Percentiles rank a stretch among this genome's conserved stretches.
These are phyloP conservation scores for Coprinopsis strossmayeri DNA, from an alignment of 768 basidiomycete genomes.

Conservation along the genomic window DNA sequence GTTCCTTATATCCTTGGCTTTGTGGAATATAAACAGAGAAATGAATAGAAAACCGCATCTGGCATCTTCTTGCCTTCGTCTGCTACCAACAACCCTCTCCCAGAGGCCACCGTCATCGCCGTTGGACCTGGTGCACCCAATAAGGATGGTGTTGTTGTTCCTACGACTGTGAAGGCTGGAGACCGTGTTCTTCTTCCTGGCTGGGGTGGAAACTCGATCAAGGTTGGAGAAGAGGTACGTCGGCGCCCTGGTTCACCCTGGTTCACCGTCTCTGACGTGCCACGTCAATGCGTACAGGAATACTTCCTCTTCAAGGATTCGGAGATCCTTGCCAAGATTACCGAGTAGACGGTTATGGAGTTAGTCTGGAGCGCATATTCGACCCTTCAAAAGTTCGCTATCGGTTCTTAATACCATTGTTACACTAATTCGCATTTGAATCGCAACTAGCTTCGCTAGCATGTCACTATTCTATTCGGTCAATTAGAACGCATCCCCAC, in stretches of 20 bases:
- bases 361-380: not conserved
- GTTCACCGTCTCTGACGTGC: constrained; percentile 5
- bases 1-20: constrained; percentile 21
- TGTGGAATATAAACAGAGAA: not conserved
- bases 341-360: constrained; percentile 51
- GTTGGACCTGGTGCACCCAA: constrained; percentile 91
- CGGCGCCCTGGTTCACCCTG: not conserved
- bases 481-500: constrained; percentile 5
- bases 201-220: constrained; percentile 95
- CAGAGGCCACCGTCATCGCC: constrained; percentile 95
- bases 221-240: constrained; percentile 93
- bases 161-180: constrained; percentile 76
- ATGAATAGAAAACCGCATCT: constrained; percentile 85
- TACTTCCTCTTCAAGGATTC: constrained; percentile 92
- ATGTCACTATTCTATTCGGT: constrained; percentile 1
- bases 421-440: not conserved
- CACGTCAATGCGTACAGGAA: constrained; percentile 53
- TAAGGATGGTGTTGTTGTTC: constrained; percentile 74
- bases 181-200: constrained; percentile 92
- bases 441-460: not conserved
- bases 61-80: constrained; percentile 96
- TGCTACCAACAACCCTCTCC: constrained; percentile 77
- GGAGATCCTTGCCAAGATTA: constrained; percentile 94
- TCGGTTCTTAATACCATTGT: constrained; percentile 1
- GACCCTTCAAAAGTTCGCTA: constrained; percentile 12